These are phyloP conservation scores for Prosopis cineraria DNA, from an alignment of 306 rosid genomes.

Conservation along the genomic window DNA sequence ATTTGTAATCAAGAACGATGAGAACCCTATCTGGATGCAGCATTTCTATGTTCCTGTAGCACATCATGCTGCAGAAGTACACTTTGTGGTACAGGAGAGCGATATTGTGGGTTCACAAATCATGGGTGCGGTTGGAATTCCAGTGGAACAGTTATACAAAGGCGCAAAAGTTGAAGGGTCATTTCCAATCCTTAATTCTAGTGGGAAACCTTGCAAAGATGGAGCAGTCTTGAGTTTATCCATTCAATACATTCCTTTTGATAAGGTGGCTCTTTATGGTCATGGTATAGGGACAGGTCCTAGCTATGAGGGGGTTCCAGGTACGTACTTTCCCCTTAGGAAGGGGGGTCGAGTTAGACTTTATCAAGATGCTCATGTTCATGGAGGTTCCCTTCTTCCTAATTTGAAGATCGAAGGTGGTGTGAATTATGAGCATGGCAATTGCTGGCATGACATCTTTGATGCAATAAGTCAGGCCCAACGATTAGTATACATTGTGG, in stretches of 20 bases:
- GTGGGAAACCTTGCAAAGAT: conserved; percentile 67
- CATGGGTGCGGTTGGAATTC: conserved; percentile 77
- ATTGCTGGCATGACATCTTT: conserved; percentile 77
- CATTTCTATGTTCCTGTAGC: conserved; percentile 78
- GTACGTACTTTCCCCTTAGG: too few relatives aligned
- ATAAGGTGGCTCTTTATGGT: conserved; percentile 44
- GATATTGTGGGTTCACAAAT: conserved; percentile 76
- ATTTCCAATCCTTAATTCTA: conserved; percentile 55
- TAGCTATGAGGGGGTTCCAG: conserved; percentile 64
- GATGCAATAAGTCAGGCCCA: conserved; percentile 74
- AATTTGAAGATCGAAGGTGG: conserved; percentile 50
- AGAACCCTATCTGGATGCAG: conserved; percentile 84
- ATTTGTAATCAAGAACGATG: conserved; percentile 68
- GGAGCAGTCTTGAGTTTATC: conserved; percentile 67
- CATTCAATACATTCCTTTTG: conserved; percentile 63
- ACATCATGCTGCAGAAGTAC: conserved; percentile 76
- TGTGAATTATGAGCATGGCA: conserved; percentile 50
- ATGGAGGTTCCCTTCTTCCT: conserved; percentile 64
- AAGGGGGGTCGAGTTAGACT: conserved; percentile 74
- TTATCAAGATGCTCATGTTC: conserved; percentile 89
- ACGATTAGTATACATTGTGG: conserved; percentile 71
- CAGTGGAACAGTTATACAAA: conserved; percentile 50
- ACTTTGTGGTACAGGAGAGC: conserved; percentile 70
- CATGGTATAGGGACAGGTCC: conserved; percentile 52
- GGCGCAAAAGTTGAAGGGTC: conserved; percentile 63